Conservation (phyloP, 2,329 filamentous ascomycete genomes). For the Xylaria hypoxylon region DNA sequence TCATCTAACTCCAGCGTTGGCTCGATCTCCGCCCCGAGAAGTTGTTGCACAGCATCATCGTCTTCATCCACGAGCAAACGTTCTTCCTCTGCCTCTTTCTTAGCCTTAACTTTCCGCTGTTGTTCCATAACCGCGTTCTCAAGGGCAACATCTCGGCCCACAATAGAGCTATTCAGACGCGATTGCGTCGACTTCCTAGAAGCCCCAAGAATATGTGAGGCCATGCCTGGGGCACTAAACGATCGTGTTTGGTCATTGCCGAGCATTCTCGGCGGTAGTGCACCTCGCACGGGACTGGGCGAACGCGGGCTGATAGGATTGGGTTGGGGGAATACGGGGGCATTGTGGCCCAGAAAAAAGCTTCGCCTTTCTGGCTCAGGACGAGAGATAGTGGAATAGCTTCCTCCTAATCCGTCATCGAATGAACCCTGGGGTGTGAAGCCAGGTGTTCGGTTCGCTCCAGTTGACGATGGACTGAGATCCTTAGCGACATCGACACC, state of each 20-base stretch:
- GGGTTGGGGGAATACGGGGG: slow-evolving; percentile 66
- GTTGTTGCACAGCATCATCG: slow-evolving; percentile 73
- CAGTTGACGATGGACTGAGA: slow-evolving; percentile 64
- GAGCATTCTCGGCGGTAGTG: slow-evolving; percentile 63
- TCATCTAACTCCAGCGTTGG: slow-evolving; percentile 73
- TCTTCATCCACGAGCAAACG: slow-evolving; percentile 74
- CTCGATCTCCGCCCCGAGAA: slow-evolving; percentile 70
- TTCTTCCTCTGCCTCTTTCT: slow-evolving; percentile 67
- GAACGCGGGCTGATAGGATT: slow-evolving; percentile 73
- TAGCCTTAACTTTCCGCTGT: slow-evolving; percentile 64
- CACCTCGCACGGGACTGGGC: slow-evolving; percentile 75
- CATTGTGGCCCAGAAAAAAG: slow-evolving; percentile 64
- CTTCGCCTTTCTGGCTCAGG: slow-evolving; percentile 58
- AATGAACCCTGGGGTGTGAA: slow-evolving; percentile 71
- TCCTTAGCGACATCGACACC: slow-evolving; percentile 75
- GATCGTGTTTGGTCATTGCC: slow-evolving; percentile 66
- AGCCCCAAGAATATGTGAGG: slow-evolving; percentile 63
- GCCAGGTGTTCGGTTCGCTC: slow-evolving; percentile 60
- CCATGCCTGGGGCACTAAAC: slow-evolving; percentile 70
- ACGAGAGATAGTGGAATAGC: slow-evolving; percentile 61
- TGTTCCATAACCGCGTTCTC: slow-evolving; percentile 63
- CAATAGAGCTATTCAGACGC: slow-evolving; percentile 55
- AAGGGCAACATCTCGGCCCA: slow-evolving; percentile 54
- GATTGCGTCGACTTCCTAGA: slow-evolving; percentile 53
- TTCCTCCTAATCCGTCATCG: slow-evolving; percentile 57